These are phyloP conservation scores for Fraxinus nigra DNA, from an alignment of 305 asterid genomes.

Conservation along the genomic window DNA sequence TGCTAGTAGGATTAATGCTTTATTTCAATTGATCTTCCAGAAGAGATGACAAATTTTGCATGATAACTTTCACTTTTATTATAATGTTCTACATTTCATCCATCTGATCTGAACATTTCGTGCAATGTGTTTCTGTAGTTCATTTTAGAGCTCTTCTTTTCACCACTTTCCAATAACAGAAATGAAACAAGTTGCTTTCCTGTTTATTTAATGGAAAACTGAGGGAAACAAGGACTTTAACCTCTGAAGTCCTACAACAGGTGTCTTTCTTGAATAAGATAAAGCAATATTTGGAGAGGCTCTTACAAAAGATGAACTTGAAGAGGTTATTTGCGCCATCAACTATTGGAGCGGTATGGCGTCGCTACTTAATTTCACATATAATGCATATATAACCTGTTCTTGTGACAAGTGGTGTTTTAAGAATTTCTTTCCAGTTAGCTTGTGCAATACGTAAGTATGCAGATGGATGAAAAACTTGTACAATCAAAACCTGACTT, in stretches of 20 bases:
- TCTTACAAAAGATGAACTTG: constrained; percentile 57
- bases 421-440: neutral
- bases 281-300: constrained; percentile 32
- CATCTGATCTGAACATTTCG: neutral
- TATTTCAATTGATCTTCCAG: neutral
- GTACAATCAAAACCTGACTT: neutral
- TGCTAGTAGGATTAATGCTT: neutral
- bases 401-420: neutral
- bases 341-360: constrained; percentile 74
- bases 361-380: constrained; percentile 12
- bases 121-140: neutral
- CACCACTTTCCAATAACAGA: neutral
- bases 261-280: constrained; percentile 31
- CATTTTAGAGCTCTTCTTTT: neutral
- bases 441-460: neutral
- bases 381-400: neutral
- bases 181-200: neutral
- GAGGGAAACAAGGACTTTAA: neutral
- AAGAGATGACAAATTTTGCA: neutral
- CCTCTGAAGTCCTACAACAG: constrained; percentile 38
- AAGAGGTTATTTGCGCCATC: constrained; percentile 82
- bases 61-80: neutral
- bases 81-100: neutral
- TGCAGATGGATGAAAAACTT: neutral
- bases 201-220: neutral